Evolutionary conservation across 805 yeast species (phyloP), one percentile per base, ranked within the genome.

Genomic region (Lipomyces yamadae): DNA sequence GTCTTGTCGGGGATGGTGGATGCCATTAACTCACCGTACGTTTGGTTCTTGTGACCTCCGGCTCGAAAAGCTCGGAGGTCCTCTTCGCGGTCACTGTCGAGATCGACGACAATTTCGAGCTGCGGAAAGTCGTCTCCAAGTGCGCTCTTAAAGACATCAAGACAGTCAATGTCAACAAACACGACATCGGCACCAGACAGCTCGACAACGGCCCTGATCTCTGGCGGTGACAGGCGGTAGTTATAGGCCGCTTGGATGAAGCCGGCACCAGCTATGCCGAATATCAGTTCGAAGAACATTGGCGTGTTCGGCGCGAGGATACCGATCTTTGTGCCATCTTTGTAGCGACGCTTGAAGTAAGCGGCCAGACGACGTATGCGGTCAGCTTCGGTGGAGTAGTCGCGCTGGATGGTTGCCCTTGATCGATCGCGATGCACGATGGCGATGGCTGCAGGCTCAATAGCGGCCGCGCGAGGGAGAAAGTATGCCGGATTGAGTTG

Each of bases 281-380:
- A 77, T 72, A 77, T 72, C 35, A 77, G 70, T 59, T 77, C 79
- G 30, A 77, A 72, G 55, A 76, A 78, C 57, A 78, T 78, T 0
- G 80, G 80, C 15, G 79, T 77, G 65, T 77, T 77, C 24, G 79
- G 73, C 13, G 73, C 75, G 56, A 77, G 65, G 15, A 77, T 72
- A 29, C 79, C 79, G 7, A 77, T 71, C 33, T 65, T 68, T 59
- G 68, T 70, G 68, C 60, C 59, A 63, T 32, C 70, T 69, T 58
- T 15, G 58, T 66, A 67, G 37, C 71, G 60, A 56, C 60, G 57
- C 62, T 73, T 71, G 68, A 77, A 68, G 64, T 67, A 76, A 56
- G 74, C 72, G n/a, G 79, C 79, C 42, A 77, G 70, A 30, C 72
- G 68, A 37, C 65, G 63, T 18, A 74, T 76, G 29, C 78, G 65